A percentile compares a stretch with the other conserved stretches of the same genome.
These are phyloP conservation scores for Echria macrotheca DNA, from an alignment of 495 filamentous ascomycete species.

Conservation along the genomic window DNA sequence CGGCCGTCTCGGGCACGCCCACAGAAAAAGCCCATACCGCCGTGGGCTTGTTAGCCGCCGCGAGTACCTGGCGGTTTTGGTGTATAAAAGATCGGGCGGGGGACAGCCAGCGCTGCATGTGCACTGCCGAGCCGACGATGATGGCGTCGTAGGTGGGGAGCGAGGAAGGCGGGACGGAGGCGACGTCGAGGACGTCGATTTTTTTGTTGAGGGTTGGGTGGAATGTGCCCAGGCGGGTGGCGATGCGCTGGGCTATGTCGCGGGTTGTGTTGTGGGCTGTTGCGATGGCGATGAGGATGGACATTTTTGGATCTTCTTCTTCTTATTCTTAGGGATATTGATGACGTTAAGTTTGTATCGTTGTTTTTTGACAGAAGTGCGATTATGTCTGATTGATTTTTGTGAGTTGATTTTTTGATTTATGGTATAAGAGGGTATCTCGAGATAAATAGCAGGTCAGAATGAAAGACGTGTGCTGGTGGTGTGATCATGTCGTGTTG, in stretches of 20 bases:
- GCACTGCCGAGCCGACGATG: conserved; percentile 5
- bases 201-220: background rate
- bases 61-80: background rate
- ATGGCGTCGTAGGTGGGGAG: background rate
- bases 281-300: conserved; percentile 6
- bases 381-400: no score
- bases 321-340: no score
- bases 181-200: background rate
- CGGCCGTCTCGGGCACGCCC: background rate
- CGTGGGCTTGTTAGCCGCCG: no score
- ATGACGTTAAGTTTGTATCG: no score
- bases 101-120: conserved; percentile 1
- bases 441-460: no score
- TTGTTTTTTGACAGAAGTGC: no score
- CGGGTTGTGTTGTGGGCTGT: conserved; percentile 5
- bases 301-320: conserved; percentile 3
- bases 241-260: conserved; percentile 3
- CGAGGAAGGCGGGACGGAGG: background rate
- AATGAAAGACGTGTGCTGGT: no score
- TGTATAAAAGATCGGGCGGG: background rate
- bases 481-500: no score
- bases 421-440: no score
- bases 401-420: no score
- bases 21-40: conserved; percentile 8
- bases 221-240: conserved; percentile 2